These are phyloP conservation scores for Ceratocystis papillata DNA, from an alignment of 2,329 filamentous ascomycete genomes.

Conservation along the genomic window DNA sequence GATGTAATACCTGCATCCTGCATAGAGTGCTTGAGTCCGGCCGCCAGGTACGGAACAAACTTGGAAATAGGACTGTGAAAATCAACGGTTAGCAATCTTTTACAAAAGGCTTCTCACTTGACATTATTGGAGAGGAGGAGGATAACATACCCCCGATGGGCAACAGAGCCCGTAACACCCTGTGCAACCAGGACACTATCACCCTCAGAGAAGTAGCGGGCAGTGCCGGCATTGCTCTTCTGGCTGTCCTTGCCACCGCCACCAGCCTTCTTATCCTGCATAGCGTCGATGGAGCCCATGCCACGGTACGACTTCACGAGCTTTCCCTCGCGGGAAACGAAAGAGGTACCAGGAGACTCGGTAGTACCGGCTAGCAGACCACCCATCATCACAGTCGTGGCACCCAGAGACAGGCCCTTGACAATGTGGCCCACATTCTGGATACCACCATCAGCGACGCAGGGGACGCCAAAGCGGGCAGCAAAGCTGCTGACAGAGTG, in stretches of 20 bases:
- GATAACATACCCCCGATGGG: slow-evolving; percentile 53
- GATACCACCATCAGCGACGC: slow-evolving; percentile 94
- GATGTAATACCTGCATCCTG: slow-evolving; percentile 88
- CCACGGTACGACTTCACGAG: slow-evolving; percentile 98
- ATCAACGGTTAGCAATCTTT: slow-evolving; percentile 29
- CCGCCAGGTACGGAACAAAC: slow-evolving; percentile 90
- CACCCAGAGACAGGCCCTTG: slow-evolving; percentile 90
- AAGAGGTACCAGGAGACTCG: slow-evolving; percentile 93
- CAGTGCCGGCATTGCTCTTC: slow-evolving; percentile 86
- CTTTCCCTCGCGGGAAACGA: slow-evolving; percentile 91
- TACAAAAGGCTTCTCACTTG: neutral
- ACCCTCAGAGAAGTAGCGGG: slow-evolving; percentile 95
- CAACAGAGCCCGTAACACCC: slow-evolving; percentile 80
- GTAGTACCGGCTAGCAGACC: slow-evolving; percentile 94
- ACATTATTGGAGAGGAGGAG: neutral
- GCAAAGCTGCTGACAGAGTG: slow-evolving; percentile 84
- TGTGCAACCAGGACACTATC: slow-evolving; percentile 91
- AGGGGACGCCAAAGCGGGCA: slow-evolving; percentile 86
- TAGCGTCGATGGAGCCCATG: slow-evolving; percentile 97
- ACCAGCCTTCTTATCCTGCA: slow-evolving; percentile 97
- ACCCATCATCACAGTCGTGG: slow-evolving; percentile 98
- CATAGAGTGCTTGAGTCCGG: slow-evolving; percentile 92
- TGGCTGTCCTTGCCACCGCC: slow-evolving; percentile 59
- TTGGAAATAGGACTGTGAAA: slow-evolving; percentile 65
- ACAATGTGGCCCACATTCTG: slow-evolving; percentile 99